A percentile compares a stretch with the other conserved stretches of the same genome.
Evolutionary conservation across 176 grass and related monocot genomes (phyloP).

Genomic region (Musa beccarii): DNA sequence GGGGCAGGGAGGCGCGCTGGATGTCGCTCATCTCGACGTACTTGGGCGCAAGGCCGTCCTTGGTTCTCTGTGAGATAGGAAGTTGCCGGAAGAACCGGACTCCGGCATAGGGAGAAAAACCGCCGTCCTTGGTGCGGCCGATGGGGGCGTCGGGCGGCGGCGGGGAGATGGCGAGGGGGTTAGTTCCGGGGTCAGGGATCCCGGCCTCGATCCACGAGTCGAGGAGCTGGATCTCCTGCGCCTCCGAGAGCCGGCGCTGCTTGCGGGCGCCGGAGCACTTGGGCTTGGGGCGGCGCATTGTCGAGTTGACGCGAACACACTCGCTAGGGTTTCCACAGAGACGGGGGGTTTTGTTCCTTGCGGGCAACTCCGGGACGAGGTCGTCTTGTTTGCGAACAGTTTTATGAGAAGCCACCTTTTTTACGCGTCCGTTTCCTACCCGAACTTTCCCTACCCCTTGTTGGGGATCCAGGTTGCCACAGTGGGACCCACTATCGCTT

Average conservation of each 20-base stretch:
- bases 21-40: slow-evolving; percentile 87
- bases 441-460: too few relatives aligned
- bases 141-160: slow-evolving; percentile 8
- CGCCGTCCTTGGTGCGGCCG: slow-evolving; percentile 4
- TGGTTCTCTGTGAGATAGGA: slow-evolving; percentile 61
- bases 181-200: slow-evolving; percentile 57
- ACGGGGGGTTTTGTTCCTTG: too few relatives aligned
- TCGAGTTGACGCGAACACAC: not conserved
- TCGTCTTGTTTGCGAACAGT: too few relatives aligned
- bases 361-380: too few relatives aligned
- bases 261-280: slow-evolving; percentile 13
- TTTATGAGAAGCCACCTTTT: too few relatives aligned
- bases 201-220: slow-evolving; percentile 68
- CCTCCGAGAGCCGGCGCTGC: slow-evolving; percentile 42
- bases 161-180: slow-evolving; percentile 30
- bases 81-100: slow-evolving; percentile 63
- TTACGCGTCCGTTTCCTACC: too few relatives aligned
- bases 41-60: slow-evolving; percentile 39
- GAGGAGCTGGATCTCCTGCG: slow-evolving; percentile 58
- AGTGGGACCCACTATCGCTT: too few relatives aligned
- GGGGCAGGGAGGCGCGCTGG: slow-evolving; percentile 75
- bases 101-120: slow-evolving; percentile 45
- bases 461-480: too few relatives aligned
- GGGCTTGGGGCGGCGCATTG: slow-evolving; percentile 39
- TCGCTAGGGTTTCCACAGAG: not conserved